These are phyloP conservation scores for Clavaria fumosa DNA, from an alignment of 768 basidiomycete species.

Conservation along the genomic window DNA sequence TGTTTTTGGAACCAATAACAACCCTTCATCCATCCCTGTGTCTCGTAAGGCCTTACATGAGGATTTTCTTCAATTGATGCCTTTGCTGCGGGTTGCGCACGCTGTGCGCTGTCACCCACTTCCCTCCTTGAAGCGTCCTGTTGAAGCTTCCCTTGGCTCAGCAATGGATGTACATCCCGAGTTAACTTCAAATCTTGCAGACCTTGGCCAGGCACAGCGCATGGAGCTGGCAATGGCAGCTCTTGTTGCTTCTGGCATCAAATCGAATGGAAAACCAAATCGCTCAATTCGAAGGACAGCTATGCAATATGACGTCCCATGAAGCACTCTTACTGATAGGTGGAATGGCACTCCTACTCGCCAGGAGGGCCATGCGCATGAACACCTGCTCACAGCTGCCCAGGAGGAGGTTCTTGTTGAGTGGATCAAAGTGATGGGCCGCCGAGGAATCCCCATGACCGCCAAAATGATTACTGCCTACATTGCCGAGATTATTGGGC, in stretches of 20 bases:
- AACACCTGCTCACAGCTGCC: constrained; percentile 10
- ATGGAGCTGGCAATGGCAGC: constrained; percentile 10
- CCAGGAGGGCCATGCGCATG: constrained; percentile 9
- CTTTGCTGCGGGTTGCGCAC: neutral
- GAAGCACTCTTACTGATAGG: constrained; percentile 2
- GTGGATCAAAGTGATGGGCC: constrained; percentile 13
- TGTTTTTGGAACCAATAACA: too few relatives aligned
- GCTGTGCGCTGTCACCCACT: neutral
- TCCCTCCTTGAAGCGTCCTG: neutral
- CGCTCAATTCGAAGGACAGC: constrained; percentile 12
- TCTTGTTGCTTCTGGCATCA: constrained; percentile 3
- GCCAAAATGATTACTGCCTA: constrained; percentile 8
- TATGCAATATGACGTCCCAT: constrained; percentile 10
- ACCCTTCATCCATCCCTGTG: too few relatives aligned
- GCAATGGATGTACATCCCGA: neutral
- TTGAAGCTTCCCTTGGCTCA: neutral
- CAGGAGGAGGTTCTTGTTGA: constrained; percentile 15
- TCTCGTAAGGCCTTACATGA: too few relatives aligned
- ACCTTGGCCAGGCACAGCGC: constrained; percentile 3
- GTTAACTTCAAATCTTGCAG: neutral
- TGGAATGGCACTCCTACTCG: neutral
- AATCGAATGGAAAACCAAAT: constrained; percentile 5
- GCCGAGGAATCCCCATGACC: constrained; percentile 12
- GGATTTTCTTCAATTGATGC: too few relatives aligned
- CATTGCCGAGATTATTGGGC: constrained; percentile 10